Evolutionary conservation across 345 rosid species (phyloP).

Genomic region (Eutrema yunnanense): DNA sequence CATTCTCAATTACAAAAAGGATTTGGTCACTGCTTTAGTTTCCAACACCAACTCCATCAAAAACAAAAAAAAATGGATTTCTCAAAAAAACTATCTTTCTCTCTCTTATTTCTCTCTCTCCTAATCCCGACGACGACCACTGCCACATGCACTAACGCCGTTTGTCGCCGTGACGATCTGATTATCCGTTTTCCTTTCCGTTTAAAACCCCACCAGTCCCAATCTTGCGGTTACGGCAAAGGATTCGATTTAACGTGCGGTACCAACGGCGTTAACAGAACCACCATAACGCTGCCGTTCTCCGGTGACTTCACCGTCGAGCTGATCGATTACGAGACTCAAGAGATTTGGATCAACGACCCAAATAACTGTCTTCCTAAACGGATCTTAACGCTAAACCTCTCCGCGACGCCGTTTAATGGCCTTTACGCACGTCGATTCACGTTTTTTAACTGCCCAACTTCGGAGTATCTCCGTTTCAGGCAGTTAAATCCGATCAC

Average conservation of each 20-base stretch:
- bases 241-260: slow-evolving; percentile 55
- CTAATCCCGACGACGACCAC: slow-evolving; percentile 5
- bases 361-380: slow-evolving; percentile 51
- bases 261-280: slow-evolving; percentile 25
- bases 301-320: slow-evolving; percentile 47
- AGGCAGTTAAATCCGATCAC: slow-evolving; percentile 45
- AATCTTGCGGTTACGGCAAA: slow-evolving; percentile 43
- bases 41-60: not conserved
- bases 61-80: slow-evolving; percentile 14
- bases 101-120: slow-evolving; percentile 17
- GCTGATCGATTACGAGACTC: slow-evolving; percentile 46
- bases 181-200: slow-evolving; percentile 57
- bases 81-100: not conserved
- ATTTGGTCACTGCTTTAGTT: slow-evolving; percentile 11
- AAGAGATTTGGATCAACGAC: slow-evolving; percentile 66
- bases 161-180: slow-evolving; percentile 38
- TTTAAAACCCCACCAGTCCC: slow-evolving; percentile 30
- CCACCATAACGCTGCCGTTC: slow-evolving; percentile 31
- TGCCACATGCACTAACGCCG: slow-evolving; percentile 31
- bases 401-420: slow-evolving; percentile 46
- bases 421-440: slow-evolving; percentile 39
- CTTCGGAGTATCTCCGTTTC: slow-evolving; percentile 16
- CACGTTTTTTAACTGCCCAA: slow-evolving; percentile 58
- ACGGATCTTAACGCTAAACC: slow-evolving; percentile 52
- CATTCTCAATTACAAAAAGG: slow-evolving; percentile 19